A percentile compares a stretch with the other conserved stretches of the same genome.
phyloP scores from a whole-genome alignment of 306 rosid species.

The Ceratonia siliqua region DNA sequence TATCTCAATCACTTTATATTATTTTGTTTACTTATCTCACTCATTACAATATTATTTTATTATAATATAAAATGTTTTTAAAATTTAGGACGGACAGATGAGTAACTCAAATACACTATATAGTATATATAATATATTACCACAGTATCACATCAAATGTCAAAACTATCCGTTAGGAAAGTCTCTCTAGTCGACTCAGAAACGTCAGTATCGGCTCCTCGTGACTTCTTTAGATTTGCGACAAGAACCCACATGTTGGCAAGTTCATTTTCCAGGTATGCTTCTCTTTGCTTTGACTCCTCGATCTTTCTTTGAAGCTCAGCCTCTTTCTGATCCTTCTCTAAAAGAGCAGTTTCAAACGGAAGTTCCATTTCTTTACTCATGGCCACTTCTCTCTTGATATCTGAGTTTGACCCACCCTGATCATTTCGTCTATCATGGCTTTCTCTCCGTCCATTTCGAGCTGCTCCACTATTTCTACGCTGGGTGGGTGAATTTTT shows the following conservation, averaged over 20 bases:
- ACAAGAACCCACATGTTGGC: slow-evolving; percentile 99
- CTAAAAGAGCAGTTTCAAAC: slow-evolving; percentile 71
- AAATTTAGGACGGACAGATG: too few species aligned
- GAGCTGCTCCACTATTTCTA: slow-evolving; percentile 46
- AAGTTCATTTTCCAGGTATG: slow-evolving; percentile 90
- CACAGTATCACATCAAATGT: slow-evolving; percentile 48
- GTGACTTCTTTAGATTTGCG: slow-evolving; percentile 82
- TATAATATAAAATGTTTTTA: too few species aligned
- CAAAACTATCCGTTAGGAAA: slow-evolving; percentile 52
- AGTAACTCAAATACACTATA: slow-evolving; percentile 44
- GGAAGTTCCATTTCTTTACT: slow-evolving; percentile 81
- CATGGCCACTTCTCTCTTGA: slow-evolving; percentile 81
- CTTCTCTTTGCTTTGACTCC: slow-evolving; percentile 95
- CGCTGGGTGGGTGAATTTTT: slow-evolving; percentile 76
- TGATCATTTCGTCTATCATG: slow-evolving; percentile 64
- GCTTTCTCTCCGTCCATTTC: slow-evolving; percentile 80
- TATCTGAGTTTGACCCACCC: slow-evolving; percentile 54
- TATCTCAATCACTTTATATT: too few species aligned
- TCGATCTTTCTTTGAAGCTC: slow-evolving; percentile 79
- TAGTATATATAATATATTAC: too few species aligned
- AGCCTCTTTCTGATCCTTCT: slow-evolving; percentile 75
- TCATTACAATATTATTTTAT: too few species aligned
- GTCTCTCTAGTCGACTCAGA: slow-evolving; percentile 61
- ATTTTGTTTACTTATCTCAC: too few species aligned
- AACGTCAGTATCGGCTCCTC: slow-evolving; percentile 68